Percentiles rank a stretch among this genome's conserved stretches.
Conservation (phyloP, 805 yeast genomes). For the Lachancea waltii region DNA sequence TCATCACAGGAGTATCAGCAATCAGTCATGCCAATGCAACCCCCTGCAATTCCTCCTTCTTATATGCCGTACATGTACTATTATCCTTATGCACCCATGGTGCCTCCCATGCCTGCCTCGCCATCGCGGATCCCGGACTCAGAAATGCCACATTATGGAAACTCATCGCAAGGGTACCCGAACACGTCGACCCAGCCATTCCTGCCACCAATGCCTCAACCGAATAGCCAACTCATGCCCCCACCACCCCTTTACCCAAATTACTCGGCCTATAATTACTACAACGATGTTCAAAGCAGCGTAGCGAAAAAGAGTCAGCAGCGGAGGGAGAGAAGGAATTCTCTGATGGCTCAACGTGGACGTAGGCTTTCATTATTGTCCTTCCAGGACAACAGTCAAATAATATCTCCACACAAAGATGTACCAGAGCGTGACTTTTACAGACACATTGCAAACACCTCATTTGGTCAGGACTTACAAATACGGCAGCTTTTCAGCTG, state of each 20-base stretch:
- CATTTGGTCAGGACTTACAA: constrained; percentile 25
- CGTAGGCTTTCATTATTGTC: constrained; percentile 27
- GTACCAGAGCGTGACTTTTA: constrained; percentile 30
- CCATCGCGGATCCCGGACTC: constrained; percentile 16
- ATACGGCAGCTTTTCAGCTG: constrained; percentile 30
- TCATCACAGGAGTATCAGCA: constrained; percentile 5
- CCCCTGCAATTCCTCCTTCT: constrained; percentile 10
- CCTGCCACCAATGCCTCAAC: constrained; percentile 18
- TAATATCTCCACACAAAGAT: constrained; percentile 30
- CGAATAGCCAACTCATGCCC: constrained; percentile 19
- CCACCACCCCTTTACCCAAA: constrained; percentile 23
- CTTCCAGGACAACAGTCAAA: constrained; percentile 18
- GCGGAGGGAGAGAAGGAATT: constrained; percentile 19
- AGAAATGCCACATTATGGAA: constrained; percentile 15
- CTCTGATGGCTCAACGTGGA: constrained; percentile 26
- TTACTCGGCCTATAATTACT: constrained; percentile 12
- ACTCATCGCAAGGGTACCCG: constrained; percentile 20
- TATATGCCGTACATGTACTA: constrained; percentile 25
- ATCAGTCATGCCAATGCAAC: neutral
- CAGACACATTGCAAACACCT: constrained; percentile 27
- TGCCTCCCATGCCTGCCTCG: constrained; percentile 17
- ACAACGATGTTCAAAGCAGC: constrained; percentile 10
- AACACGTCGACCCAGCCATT: constrained; percentile 28
- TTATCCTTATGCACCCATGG: constrained; percentile 21
- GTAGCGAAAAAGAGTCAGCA: constrained; percentile 7